Evolutionary conservation across 2,329 filamentous ascomycete species (phyloP), one percentile per base, ranked within the genome.

Genomic region (Atkinsonella texensis): DNA sequence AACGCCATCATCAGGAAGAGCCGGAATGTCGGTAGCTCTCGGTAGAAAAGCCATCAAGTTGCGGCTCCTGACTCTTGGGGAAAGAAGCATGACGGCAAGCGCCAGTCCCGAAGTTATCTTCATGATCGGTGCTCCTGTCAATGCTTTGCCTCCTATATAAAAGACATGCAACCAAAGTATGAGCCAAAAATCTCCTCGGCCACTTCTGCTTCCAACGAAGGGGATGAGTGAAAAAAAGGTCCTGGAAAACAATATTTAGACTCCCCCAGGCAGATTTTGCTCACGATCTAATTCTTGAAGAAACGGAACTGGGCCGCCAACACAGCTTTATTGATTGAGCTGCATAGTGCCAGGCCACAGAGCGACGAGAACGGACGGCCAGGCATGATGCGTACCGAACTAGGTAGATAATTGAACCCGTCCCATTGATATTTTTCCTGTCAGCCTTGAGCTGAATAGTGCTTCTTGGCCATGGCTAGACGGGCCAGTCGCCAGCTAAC

Each of bases 1-100:
- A 50, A 67, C 57, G 38, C 68, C 68, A 51, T 69, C 63, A 12
- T 38, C 60, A 53, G 40, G 63, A 62, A 47, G 66, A 63, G n/a
- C 61, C 55, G 65, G 61, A 33, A 56, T 54, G 32, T 57, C 52
- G 10, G 72, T 74, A 43, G 66, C 65, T 55, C 58, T 55, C 8
- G 72, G 64, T 35, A 44, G 38, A 31, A 63, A 50, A 20, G 53
- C 44, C 17, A 41, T 46, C 43, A 61, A 33, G 33, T 57, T 50
- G 39, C 52, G 56, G 8, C 67, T 70, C 48, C 65, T 63, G 52
- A 62, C 67, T 15, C 10, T 23, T 10, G 44, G 40, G 12, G 44
- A 48, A 7, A 53, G 13, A 12, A 35, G 32, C 18, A n/a, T 40
- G 17, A 35, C 11, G 6, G 48, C 39, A 32, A 63, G 60, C 33